A percentile compares a stretch with the other conserved stretches of the same genome.
phyloP scores from a whole-genome alignment of 1,284 basidiomycete species.

The Melampsora larici-populina region DNA sequence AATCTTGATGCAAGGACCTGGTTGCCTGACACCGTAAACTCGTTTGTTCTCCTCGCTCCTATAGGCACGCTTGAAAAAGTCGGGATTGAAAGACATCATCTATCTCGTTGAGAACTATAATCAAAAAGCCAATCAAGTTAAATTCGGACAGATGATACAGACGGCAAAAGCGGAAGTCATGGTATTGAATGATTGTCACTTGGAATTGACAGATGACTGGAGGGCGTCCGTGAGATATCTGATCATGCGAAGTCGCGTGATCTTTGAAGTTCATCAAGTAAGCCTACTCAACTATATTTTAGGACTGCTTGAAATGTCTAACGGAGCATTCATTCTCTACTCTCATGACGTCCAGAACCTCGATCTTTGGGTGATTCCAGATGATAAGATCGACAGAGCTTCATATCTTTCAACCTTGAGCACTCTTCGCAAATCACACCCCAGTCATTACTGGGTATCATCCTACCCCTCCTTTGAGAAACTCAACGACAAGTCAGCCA shows the following conservation, averaged over 20 bases:
- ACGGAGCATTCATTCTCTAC: background rate
- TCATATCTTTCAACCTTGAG: conserved; percentile 53
- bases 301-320: background rate
- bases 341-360: conserved; percentile 39
- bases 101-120: conserved; percentile 62
- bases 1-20: background rate
- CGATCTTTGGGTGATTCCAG: conserved; percentile 57
- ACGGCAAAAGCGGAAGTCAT: conserved; percentile 59
- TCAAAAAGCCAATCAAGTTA: conserved; percentile 47
- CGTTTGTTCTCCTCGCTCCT: background rate
- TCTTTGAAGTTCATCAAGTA: conserved; percentile 55
- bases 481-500: conserved; percentile 59
- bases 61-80: conserved; percentile 58
- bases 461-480: conserved; percentile 57
- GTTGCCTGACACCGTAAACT: background rate
- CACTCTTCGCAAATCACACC: conserved; percentile 53
- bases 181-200: conserved; percentile 60
- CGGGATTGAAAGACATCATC: conserved; percentile 58
- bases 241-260: conserved; percentile 56
- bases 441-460: conserved; percentile 54
- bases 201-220: conserved; percentile 59
- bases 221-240: conserved; percentile 60
- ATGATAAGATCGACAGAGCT: conserved; percentile 52
- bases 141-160: conserved; percentile 52
- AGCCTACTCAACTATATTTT: background rate